These are phyloP conservation scores for Ceratocystis harringtonii DNA, from an alignment of 2,329 filamentous ascomycete species.

Conservation along the genomic window DNA sequence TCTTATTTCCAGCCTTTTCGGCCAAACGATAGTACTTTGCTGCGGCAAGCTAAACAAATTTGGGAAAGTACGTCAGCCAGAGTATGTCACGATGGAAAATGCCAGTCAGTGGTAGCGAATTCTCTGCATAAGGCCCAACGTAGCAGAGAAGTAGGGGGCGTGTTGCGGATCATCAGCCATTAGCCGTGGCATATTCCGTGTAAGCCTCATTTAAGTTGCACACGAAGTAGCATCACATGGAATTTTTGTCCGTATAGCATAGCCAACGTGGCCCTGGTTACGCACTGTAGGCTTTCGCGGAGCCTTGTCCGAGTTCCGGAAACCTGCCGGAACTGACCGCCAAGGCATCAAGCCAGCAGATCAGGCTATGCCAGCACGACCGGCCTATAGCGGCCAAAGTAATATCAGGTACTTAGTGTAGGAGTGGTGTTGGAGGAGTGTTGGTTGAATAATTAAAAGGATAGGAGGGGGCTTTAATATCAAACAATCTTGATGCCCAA, in stretches of 20 bases:
- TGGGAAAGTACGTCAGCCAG: not conserved
- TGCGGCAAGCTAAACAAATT: conserved; percentile 46
- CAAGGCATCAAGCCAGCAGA: not conserved
- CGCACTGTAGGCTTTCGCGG: not conserved
- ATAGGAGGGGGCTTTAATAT: too few relatives aligned
- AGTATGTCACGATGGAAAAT: not conserved
- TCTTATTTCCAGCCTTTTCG: conserved; percentile 78
- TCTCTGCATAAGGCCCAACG: not conserved
- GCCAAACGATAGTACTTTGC: conserved; percentile 87
- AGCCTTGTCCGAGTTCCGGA: not conserved
- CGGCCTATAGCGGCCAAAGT: not conserved
- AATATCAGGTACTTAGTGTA: not conserved
- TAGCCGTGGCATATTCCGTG: not conserved
- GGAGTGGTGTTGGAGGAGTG: not conserved
- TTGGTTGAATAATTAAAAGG: too few relatives aligned
- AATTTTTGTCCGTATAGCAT: not conserved
- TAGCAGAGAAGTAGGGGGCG: not conserved
- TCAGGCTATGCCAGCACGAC: not conserved
- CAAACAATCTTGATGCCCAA: too few relatives aligned
- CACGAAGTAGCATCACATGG: not conserved
- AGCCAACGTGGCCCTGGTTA: not conserved
- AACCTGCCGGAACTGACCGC: not conserved
- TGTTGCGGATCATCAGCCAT: not conserved
- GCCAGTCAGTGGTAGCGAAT: not conserved
- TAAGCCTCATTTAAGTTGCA: not conserved